Conservation (phyloP, 495 filamentous ascomycete genomes). For the Penicillium paradoxum region DNA sequence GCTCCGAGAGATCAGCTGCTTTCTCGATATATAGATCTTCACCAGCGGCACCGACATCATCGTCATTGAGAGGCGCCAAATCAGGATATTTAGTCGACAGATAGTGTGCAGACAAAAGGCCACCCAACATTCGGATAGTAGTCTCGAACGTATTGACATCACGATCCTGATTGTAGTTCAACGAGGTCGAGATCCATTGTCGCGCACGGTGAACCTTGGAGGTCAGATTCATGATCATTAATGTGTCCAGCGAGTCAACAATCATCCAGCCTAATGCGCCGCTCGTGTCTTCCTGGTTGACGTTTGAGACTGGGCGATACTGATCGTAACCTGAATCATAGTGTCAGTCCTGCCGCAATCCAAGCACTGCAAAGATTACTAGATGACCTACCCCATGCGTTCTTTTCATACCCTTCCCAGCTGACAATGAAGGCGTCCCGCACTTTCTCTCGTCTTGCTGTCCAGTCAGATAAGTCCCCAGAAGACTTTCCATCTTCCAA, state of each 20-base stretch:
- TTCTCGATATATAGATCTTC: slow-evolving; percentile 96
- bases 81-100: slow-evolving; percentile 69
- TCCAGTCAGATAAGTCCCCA: slow-evolving; percentile 53
- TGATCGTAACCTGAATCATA: slow-evolving; percentile 67
- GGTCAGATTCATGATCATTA: slow-evolving; percentile 98
- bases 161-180: slow-evolving; percentile 85
- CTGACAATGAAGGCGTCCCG: slow-evolving; percentile 83
- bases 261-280: slow-evolving; percentile 90
- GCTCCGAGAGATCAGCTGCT: slow-evolving; percentile 85
- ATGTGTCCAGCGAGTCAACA: slow-evolving; percentile 88
- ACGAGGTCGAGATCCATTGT: slow-evolving; percentile 78
- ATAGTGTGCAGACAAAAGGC: slow-evolving; percentile 91
- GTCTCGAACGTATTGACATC: slow-evolving; percentile 98
- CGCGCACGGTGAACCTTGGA: slow-evolving; percentile 77
- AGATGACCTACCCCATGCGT: slow-evolving; percentile 79
- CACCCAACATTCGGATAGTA: slow-evolving; percentile 95
- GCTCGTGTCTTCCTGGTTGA: slow-evolving; percentile 73
- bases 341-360: slow-evolving; percentile 6
- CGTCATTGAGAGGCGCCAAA: slow-evolving; percentile 60
- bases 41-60: slow-evolving; percentile 59
- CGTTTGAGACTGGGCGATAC: slow-evolving; percentile 77
- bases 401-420: slow-evolving; percentile 86
- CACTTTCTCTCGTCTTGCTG: slow-evolving; percentile 72
- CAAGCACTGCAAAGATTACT: neutral
- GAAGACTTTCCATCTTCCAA: slow-evolving; percentile 25